A percentile compares a stretch with the other conserved stretches of the same genome.
Evolutionary conservation across 2,329 filamentous ascomycete genomes (phyloP).

Genomic region (Aspergillus sp.): DNA sequence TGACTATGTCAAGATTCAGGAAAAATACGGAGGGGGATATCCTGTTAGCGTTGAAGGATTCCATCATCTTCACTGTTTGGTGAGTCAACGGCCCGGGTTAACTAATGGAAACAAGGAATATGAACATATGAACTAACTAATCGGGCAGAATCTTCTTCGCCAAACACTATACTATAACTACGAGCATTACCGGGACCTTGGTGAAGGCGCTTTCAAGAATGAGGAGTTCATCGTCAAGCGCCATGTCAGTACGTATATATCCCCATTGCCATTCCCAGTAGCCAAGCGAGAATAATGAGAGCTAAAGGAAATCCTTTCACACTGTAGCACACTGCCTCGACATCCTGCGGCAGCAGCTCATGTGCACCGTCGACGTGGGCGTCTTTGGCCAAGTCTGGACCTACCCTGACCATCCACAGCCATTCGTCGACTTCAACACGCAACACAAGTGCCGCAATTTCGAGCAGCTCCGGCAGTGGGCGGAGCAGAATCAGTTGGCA

Average conservation of each 20-base stretch:
- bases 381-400: constrained; percentile 57
- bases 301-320: not conserved
- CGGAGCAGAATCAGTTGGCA: constrained; percentile 44
- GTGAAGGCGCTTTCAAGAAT: constrained; percentile 49
- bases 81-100: constrained; percentile 16
- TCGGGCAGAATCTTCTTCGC: constrained; percentile 47
- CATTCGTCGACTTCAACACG: constrained; percentile 57
- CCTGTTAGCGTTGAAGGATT: constrained; percentile 25
- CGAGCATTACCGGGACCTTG: constrained; percentile 46
- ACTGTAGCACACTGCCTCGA: constrained; percentile 51
- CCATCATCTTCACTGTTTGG: constrained; percentile 45
- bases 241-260: constrained; percentile 48
- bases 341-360: constrained; percentile 54
- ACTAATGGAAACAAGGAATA: not conserved
- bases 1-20: constrained; percentile 50
- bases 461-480: constrained; percentile 47
- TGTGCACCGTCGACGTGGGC: constrained; percentile 54
- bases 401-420: constrained; percentile 34
- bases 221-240: constrained; percentile 46
- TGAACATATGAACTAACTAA: too few species aligned
- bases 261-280: too few species aligned
- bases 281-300: not conserved
- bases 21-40: constrained; percentile 52
- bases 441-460: constrained; percentile 53
- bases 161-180: constrained; percentile 54